These are phyloP conservation scores for Trametes meyenii DNA, from an alignment of 768 basidiomycete genomes.

Conservation along the genomic window DNA sequence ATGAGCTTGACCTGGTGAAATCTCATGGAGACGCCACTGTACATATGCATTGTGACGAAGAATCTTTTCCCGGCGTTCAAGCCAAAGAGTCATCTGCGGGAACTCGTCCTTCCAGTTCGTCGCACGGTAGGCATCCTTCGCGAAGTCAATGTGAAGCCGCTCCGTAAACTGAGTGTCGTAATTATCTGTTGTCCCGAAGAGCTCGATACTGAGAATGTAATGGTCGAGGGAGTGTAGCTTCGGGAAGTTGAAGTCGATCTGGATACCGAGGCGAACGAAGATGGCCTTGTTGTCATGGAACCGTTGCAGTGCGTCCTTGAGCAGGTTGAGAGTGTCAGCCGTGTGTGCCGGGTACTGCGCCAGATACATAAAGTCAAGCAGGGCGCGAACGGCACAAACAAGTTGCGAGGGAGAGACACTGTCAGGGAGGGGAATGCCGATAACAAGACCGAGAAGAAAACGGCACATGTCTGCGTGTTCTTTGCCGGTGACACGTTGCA, in stretches of 20 bases:
- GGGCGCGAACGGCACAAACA: slow-evolving; percentile 15
- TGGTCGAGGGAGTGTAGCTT: slow-evolving; percentile 9
- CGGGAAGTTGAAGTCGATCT: slow-evolving; percentile 15
- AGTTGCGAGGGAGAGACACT: slow-evolving; percentile 9
- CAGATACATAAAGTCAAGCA: slow-evolving; percentile 43
- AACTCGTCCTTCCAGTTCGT: slow-evolving; percentile 23
- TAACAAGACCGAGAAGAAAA: not conserved
- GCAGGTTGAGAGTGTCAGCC: slow-evolving; percentile 20
- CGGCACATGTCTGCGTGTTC: slow-evolving; percentile 37
- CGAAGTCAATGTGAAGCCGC: slow-evolving; percentile 33
- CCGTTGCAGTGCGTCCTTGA: slow-evolving; percentile 11
- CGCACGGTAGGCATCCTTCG: slow-evolving; percentile 31
- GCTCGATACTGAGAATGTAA: slow-evolving; percentile 14
- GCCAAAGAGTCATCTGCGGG: slow-evolving; percentile 13
- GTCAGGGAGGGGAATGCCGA: not conserved
- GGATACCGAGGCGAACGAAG: slow-evolving; percentile 36
- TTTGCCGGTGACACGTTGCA: slow-evolving; percentile 35
- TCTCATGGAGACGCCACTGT: slow-evolving; percentile 13
- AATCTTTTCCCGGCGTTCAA: slow-evolving; percentile 11
- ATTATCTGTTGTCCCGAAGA: slow-evolving; percentile 11
- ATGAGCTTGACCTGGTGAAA: too few relatives aligned
- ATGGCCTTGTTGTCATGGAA: slow-evolving; percentile 42
- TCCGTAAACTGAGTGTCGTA: slow-evolving; percentile 30
- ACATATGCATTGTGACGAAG: slow-evolving; percentile 38
- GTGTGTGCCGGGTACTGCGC: slow-evolving; percentile 34